A percentile compares a stretch with the other conserved stretches of the same genome.
Evolutionary conservation across 1,284 basidiomycete species (phyloP).

Genomic region (Pterula multifida): DNA sequence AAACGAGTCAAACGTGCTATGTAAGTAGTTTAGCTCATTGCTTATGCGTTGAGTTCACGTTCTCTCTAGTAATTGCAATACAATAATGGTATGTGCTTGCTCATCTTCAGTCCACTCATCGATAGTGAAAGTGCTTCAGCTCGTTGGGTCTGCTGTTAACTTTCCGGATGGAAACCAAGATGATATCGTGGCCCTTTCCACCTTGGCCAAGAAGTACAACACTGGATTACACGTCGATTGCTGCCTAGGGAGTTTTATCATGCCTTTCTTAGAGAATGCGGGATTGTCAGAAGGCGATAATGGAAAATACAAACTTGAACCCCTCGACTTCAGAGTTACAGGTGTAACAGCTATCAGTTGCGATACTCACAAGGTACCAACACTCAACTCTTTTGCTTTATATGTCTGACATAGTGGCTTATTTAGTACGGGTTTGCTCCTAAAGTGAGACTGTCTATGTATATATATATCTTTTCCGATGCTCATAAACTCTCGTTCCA

Average conservation of each 20-base stretch:
- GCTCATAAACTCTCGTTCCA: constrained; percentile 18
- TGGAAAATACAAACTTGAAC: constrained; percentile 38
- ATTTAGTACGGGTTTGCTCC: constrained; percentile 70
- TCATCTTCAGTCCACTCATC: constrained; percentile 2
- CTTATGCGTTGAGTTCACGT: constrained; percentile 3
- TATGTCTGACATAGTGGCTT: no score
- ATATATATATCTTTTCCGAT: constrained; percentile 2
- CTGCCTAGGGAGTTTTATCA: constrained; percentile 86
- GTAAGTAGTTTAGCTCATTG: constrained; percentile 31
- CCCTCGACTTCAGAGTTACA: constrained; percentile 82
- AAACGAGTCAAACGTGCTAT: constrained; percentile 75
- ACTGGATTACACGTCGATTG: constrained; percentile 91
- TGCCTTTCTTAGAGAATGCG: constrained; percentile 72
- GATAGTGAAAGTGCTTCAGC: constrained; percentile 26
- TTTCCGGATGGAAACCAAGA: constrained; percentile 89
- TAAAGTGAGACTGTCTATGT: constrained; percentile 37
- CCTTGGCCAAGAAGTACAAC: constrained; percentile 65
- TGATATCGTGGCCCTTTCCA: constrained; percentile 74
- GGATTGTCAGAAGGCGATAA: constrained; percentile 39
- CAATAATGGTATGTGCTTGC: constrained; percentile 50
- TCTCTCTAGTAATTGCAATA: constrained; percentile 57
- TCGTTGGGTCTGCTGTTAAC: constrained; percentile 87
- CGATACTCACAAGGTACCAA: constrained; percentile 79
- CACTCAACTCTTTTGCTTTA: constrained; percentile 1
- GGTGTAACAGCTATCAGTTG: constrained; percentile 88